Conservation (phyloP, 257 asterid genomes). For the Avicennia marina region DNA sequence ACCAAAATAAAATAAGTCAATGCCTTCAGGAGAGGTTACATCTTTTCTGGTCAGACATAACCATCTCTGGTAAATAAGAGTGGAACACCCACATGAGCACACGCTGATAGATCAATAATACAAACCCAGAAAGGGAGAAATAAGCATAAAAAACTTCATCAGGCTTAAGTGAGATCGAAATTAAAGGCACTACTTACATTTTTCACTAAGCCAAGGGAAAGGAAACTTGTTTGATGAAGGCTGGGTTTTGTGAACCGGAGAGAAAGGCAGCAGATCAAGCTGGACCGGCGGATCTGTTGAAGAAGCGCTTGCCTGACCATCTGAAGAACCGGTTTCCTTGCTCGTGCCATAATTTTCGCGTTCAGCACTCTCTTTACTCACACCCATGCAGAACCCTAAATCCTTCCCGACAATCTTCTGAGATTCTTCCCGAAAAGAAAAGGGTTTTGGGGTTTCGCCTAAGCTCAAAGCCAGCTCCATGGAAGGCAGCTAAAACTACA, state of each 20-base stretch:
- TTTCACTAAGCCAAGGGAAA: slow-evolving; percentile 66
- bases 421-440: slow-evolving; percentile 39
- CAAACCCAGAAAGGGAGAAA: not conserved
- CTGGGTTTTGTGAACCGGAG: slow-evolving; percentile 41
- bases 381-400: slow-evolving; percentile 81
- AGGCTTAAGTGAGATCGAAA: too few relatives aligned
- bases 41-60: too few relatives aligned
- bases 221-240: slow-evolving; percentile 27
- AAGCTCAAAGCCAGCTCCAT: slow-evolving; percentile 88
- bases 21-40: too few relatives aligned
- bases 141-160: not conserved
- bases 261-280: slow-evolving; percentile 75
- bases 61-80: too few relatives aligned
- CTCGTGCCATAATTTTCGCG: too few relatives aligned
- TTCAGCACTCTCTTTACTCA: slow-evolving; percentile 19
- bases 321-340: slow-evolving; percentile 11
- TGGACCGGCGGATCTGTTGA: slow-evolving; percentile 69
- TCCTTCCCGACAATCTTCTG: slow-evolving; percentile 23
- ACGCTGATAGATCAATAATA: too few relatives aligned
- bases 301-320: slow-evolving; percentile 18
- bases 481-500: not conserved
- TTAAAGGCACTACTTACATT: too few relatives aligned
- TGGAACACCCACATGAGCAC: too few relatives aligned
- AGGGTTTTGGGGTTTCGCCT: slow-evolving; percentile 62
- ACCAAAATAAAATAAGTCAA: too few relatives aligned